These are phyloP conservation scores for Dioscorea dumetorum DNA, from an alignment of 106 monocot genomes.

Conservation along the genomic window DNA sequence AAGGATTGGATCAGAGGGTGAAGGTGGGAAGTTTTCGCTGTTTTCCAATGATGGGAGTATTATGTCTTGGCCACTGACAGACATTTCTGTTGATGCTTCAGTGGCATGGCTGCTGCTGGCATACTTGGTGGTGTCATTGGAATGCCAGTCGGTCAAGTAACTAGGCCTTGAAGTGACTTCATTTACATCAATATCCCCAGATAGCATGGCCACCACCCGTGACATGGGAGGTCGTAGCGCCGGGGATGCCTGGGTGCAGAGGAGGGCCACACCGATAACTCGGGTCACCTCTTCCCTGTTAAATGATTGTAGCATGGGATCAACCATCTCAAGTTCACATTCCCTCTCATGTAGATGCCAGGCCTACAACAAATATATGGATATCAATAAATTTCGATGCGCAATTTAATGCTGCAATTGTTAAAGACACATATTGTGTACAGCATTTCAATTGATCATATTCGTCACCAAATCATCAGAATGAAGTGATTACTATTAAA, in stretches of 20 bases:
- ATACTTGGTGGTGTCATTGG: conserved; percentile 39
- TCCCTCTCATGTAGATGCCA: conserved; percentile 64
- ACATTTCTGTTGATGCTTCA: neutral
- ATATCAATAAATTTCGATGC: too few species aligned
- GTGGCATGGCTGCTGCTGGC: conserved; percentile 23
- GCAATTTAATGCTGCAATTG: too few species aligned
- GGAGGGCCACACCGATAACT: conserved; percentile 54
- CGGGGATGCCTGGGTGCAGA: conserved; percentile 78
- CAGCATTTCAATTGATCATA: too few species aligned
- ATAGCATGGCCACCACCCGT: conserved; percentile 74
- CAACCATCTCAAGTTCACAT: conserved; percentile 48
- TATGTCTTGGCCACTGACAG: too few species aligned
- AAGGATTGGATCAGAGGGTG: too few species aligned
- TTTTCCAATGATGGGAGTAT: too few species aligned
- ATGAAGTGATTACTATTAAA: too few species aligned
- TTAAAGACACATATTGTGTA: too few species aligned
- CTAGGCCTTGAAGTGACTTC: conserved; percentile 51
- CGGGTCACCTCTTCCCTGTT: conserved; percentile 34
- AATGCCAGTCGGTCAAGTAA: conserved; percentile 73
- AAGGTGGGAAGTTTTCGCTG: too few species aligned
- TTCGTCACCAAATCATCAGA: too few species aligned
- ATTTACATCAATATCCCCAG: conserved; percentile 53
- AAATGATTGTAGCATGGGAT: conserved; percentile 32
- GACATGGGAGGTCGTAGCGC: conserved; percentile 75
- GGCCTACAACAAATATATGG: conserved; percentile 22